Evolutionary conservation across 495 filamentous ascomycete species (phyloP).

Genomic region (Xylaria intraflava): DNA sequence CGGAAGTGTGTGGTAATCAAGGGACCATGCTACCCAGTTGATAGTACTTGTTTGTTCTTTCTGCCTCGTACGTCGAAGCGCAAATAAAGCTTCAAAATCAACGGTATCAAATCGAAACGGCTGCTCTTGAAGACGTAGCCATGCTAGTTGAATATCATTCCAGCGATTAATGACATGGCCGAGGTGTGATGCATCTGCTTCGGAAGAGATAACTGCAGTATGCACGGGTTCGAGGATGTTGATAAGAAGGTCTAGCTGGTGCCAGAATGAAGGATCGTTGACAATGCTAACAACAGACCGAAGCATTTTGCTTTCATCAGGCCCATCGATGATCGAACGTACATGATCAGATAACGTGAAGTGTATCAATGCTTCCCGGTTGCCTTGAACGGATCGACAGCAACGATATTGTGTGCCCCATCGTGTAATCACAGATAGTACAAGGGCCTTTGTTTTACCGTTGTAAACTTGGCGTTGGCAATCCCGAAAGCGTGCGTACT

Average conservation of each 20-base stretch:
- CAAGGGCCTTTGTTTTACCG: neutral
- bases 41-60: neutral
- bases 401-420: neutral
- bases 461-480: neutral
- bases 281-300: neutral
- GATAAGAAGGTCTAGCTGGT: neutral
- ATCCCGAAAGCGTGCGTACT: neutral
- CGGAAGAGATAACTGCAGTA: neutral
- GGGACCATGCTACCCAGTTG: neutral
- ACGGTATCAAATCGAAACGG: neutral
- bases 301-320: neutral
- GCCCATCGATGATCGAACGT: neutral
- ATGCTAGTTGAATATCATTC: neutral
- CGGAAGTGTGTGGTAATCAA: neutral
- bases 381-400: neutral
- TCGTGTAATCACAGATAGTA: neutral
- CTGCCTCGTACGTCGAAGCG: neutral
- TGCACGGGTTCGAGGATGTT: neutral
- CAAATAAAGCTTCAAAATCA: neutral
- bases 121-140: neutral
- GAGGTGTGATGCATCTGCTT: neutral
- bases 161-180: neutral
- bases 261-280: neutral
- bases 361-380: constrained; percentile 5
- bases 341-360: neutral